Percentiles rank a stretch among this genome's conserved stretches.
Conservation (phyloP, 116 monocot species). For the Cymodocea nodosa region DNA sequence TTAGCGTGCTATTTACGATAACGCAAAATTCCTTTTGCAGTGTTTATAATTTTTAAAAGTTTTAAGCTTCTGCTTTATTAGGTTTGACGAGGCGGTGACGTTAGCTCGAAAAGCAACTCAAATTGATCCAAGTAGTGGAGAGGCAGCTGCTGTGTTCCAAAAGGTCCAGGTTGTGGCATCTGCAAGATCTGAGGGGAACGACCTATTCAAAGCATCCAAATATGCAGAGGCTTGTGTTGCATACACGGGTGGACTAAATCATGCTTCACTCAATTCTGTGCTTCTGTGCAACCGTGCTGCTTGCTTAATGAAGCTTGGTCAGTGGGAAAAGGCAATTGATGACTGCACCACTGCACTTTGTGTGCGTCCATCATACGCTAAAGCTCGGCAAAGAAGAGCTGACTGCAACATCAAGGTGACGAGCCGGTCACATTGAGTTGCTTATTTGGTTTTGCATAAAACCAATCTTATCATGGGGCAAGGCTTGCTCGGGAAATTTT, state of each 20-base stretch:
- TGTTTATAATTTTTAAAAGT: no score
- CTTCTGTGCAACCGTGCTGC: conserved; percentile 51
- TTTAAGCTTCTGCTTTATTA: background rate
- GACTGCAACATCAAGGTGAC: conserved; percentile 69
- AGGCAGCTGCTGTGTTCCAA: conserved; percentile 9
- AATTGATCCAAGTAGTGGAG: conserved; percentile 31
- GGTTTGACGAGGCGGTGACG: conserved; percentile 40
- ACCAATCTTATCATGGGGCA: no score
- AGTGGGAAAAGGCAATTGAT: conserved; percentile 32
- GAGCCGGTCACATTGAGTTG: background rate
- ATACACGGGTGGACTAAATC: conserved; percentile 29
- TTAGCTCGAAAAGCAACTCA: conserved; percentile 19
- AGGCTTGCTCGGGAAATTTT: no score
- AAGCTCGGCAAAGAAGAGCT: conserved; percentile 51
- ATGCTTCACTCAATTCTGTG: conserved; percentile 29
- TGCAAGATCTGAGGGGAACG: conserved; percentile 31
- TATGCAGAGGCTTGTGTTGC: conserved; percentile 26
- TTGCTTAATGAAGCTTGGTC: conserved; percentile 31
- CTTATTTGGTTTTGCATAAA: no score
- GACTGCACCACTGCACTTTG: conserved; percentile 30
- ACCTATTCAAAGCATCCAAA: conserved; percentile 28
- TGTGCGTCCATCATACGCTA: conserved; percentile 25
- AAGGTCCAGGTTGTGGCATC: conserved; percentile 15
- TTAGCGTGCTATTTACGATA: background rate
- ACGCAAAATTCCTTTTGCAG: no score